These are phyloP conservation scores for Xerocomus brunneocitrinus DNA, from an alignment of 768 basidiomycete genomes.

Conservation along the genomic window DNA sequence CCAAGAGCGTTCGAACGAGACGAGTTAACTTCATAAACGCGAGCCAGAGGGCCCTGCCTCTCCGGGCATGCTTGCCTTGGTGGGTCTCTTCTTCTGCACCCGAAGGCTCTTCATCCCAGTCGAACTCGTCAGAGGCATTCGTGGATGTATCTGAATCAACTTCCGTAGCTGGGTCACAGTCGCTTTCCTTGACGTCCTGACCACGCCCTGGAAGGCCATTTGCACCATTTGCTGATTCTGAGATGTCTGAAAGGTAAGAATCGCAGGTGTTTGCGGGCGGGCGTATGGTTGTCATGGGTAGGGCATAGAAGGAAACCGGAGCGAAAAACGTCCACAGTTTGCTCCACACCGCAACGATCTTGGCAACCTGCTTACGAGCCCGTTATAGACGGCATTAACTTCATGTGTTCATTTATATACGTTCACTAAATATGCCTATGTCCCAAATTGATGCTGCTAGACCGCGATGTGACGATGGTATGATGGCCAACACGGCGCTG, in stretches of 20 bases:
- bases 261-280: conserved; percentile 7
- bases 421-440: background rate
- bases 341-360: conserved; percentile 8
- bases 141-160: conserved; percentile 42
- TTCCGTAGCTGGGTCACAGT: background rate
- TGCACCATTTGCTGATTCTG: conserved; percentile 8
- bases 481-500: too few relatives aligned
- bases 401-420: conserved; percentile 6
- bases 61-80: conserved; percentile 45
- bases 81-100: conserved; percentile 26
- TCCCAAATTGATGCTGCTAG: background rate
- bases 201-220: background rate
- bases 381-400: too few relatives aligned
- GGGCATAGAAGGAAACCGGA: conserved; percentile 2
- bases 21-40: conserved; percentile 64
- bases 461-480: background rate
- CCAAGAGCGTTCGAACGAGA: conserved; percentile 52
- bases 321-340: background rate
- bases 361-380: background rate
- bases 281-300: conserved; percentile 13
- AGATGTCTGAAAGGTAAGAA: background rate
- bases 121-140: conserved; percentile 64
- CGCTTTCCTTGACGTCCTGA: conserved; percentile 13
- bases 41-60: conserved; percentile 59
- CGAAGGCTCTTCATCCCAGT: conserved; percentile 60